phyloP scores from a whole-genome alignment of 2,329 filamentous ascomycete genomes.

The Acrocalymma vagum region DNA sequence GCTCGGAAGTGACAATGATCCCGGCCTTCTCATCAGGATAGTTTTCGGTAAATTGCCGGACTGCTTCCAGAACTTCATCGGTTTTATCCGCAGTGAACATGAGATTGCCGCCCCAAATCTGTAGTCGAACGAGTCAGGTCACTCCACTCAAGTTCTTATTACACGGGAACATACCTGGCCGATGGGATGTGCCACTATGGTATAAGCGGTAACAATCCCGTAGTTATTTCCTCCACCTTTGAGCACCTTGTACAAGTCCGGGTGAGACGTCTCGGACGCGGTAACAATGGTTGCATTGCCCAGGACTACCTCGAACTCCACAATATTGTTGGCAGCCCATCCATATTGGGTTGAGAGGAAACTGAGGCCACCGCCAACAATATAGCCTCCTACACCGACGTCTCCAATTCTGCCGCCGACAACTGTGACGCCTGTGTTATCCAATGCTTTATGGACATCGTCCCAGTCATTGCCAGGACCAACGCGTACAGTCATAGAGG shows the following conservation, averaged over 20 bases:
- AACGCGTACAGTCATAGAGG: constrained; percentile 26
- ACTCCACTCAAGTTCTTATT: constrained; percentile 14
- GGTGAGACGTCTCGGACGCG: constrained; percentile 48
- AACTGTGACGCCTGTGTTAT: constrained; percentile 41
- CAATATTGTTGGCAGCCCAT: constrained; percentile 57
- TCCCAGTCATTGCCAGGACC: constrained; percentile 41
- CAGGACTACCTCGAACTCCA: constrained; percentile 57
- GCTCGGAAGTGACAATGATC: constrained; percentile 65
- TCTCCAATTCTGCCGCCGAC: constrained; percentile 55
- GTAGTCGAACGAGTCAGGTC: constrained; percentile 16
- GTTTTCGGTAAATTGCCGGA: constrained; percentile 64
- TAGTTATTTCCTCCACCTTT: constrained; percentile 56
- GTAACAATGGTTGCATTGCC: constrained; percentile 54
- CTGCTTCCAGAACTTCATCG: constrained; percentile 52
- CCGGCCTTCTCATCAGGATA: constrained; percentile 68
- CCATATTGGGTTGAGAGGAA: constrained; percentile 55
- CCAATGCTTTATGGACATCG: constrained; percentile 46
- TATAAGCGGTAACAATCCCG: constrained; percentile 52
- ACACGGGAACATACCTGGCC: constrained; percentile 26
- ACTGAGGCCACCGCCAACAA: constrained; percentile 50
- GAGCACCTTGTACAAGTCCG: constrained; percentile 51
- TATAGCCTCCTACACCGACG: constrained; percentile 57
- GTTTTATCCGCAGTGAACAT: constrained; percentile 52
- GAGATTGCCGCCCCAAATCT: constrained; percentile 57
- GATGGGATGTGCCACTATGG: constrained; percentile 31